These are phyloP conservation scores for Geosmithia morbida DNA, from an alignment of 2,329 filamentous ascomycete genomes.

Conservation along the genomic window DNA sequence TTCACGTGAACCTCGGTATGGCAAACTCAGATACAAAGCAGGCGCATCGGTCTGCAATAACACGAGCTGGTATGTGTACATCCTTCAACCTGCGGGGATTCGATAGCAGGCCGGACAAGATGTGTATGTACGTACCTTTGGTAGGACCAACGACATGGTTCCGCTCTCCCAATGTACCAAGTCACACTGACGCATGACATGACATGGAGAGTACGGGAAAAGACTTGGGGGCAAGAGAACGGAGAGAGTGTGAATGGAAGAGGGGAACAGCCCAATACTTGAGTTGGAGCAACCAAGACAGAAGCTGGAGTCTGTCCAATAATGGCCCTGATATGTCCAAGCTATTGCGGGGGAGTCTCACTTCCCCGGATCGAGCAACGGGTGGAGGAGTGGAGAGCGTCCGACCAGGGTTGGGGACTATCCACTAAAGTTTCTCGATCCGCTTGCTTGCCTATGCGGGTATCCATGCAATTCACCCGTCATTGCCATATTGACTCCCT, in stretches of 20 bases:
- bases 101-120: neutral
- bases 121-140: neutral
- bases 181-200: too few species aligned
- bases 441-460: too few species aligned
- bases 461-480: too few species aligned
- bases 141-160: neutral
- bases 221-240: neutral
- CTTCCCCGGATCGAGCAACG: neutral
- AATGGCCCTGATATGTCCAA: neutral
- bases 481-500: too few species aligned
- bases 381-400: neutral
- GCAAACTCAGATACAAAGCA: neutral
- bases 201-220: too few species aligned
- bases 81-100: neutral
- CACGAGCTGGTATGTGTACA: neutral
- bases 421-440: neutral
- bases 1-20: neutral
- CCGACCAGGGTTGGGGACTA: neutral
- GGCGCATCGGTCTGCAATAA: neutral
- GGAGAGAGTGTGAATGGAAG: too few species aligned
- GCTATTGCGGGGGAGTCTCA: neutral
- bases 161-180: too few species aligned
- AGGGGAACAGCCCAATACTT: neutral
- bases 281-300: neutral
- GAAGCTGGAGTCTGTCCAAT: neutral